Conservation (phyloP, 495 filamentous ascomycete species). For the Usnea hakonensis region DNA sequence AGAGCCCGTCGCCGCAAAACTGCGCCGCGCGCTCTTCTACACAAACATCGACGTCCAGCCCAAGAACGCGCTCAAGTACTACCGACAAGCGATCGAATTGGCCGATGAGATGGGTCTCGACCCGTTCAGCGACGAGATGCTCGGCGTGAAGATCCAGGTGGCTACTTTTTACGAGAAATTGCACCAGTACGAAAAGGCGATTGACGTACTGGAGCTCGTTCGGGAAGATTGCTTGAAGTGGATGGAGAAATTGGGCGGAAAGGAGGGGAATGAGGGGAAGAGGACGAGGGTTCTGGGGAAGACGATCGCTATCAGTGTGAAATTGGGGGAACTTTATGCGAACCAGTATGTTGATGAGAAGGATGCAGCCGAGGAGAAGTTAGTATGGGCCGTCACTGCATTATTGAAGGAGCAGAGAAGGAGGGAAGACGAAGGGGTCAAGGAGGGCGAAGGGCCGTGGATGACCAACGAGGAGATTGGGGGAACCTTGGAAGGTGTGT, state of each 20-base stretch:
- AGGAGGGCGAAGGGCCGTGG: slow-evolving; percentile 62
- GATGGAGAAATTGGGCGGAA: slow-evolving; percentile 48
- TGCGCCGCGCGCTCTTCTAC: slow-evolving; percentile 84
- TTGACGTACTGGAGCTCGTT: slow-evolving; percentile 65
- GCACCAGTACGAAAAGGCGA: slow-evolving; percentile 54
- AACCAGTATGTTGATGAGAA: slow-evolving; percentile 49
- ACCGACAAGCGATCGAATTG: slow-evolving; percentile 62
- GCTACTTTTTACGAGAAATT: slow-evolving; percentile 71
- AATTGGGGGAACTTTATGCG: slow-evolving; percentile 72
- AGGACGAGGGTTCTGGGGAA: slow-evolving; percentile 63
- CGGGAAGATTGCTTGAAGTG: slow-evolving; percentile 52
- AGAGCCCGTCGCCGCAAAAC: slow-evolving; percentile 62
- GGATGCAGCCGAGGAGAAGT: slow-evolving; percentile 60
- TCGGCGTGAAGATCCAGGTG: slow-evolving; percentile 80
- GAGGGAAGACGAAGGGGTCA: slow-evolving; percentile 54
- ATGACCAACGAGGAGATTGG: slow-evolving; percentile 65
- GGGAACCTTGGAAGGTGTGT: slow-evolving; percentile 58
- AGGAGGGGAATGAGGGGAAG: slow-evolving; percentile 36
- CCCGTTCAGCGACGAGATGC: slow-evolving; percentile 78
- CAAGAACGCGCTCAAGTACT: slow-evolving; percentile 70
- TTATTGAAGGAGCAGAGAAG: slow-evolving; percentile 63
- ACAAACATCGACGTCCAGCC: slow-evolving; percentile 65
- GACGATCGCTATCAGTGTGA: slow-evolving; percentile 65
- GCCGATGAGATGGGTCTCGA: slow-evolving; percentile 69
- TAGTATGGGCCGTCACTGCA: slow-evolving; percentile 80